phyloP scores from a whole-genome alignment of 176 grass and related monocot species.

The barley (Hordeum vulgare) region DNA sequence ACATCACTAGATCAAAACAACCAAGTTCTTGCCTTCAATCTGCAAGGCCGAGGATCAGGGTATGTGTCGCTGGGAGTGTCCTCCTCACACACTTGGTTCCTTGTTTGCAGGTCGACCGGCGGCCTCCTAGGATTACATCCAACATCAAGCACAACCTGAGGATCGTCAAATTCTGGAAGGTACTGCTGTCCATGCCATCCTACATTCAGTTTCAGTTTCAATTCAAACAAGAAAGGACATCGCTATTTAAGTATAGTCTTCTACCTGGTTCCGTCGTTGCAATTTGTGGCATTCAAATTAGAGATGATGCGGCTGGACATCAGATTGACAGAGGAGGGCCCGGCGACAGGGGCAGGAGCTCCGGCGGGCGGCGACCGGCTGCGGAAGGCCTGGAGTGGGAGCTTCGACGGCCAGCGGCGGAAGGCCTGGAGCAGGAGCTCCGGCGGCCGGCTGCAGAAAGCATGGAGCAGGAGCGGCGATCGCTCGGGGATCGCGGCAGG shows the following conservation, averaged over 20 bases:
- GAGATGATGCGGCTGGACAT: too few species aligned
- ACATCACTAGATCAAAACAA: too few species aligned
- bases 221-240: not conserved
- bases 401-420: too few species aligned
- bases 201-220: not conserved
- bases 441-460: too few species aligned
- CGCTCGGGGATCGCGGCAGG: too few species aligned
- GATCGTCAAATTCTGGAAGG: constrained; percentile 78
- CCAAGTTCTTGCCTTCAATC: not conserved
- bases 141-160: constrained; percentile 86
- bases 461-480: too few species aligned
- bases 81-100: not conserved
- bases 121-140: constrained; percentile 82
- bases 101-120: constrained; percentile 38
- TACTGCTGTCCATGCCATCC: constrained; percentile 25
- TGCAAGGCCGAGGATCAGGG: not conserved
- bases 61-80: not conserved
- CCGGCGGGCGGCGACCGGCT: too few species aligned
- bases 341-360: too few species aligned
- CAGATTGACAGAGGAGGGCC: too few species aligned
- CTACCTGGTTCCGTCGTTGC: not conserved
- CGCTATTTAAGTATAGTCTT: not conserved
- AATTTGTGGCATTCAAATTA: not conserved
- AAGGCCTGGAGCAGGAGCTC: too few species aligned
- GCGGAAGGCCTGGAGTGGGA: too few species aligned